A percentile compares a stretch with the other conserved stretches of the same genome.
Evolutionary conservation across 2,329 filamentous ascomycete genomes (phyloP).

Genomic region (Botrytis fabae): DNA sequence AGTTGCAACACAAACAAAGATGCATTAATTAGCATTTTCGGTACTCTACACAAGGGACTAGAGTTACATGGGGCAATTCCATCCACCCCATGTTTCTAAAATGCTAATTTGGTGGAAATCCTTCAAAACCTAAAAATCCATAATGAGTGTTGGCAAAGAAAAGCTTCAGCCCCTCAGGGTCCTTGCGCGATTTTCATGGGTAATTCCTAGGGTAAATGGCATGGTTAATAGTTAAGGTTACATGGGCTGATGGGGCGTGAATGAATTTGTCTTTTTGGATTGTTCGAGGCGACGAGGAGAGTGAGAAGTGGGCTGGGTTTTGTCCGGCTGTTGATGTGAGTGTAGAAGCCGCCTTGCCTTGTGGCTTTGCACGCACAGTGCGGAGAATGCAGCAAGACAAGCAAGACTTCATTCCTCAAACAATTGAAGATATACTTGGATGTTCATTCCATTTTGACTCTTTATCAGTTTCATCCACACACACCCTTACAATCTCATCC

Average conservation of each 20-base stretch:
- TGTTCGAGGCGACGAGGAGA: neutral
- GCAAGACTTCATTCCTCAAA: neutral
- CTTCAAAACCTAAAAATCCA: neutral
- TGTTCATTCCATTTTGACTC: neutral
- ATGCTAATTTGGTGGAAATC: slow-evolving; percentile 5
- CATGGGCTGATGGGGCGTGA: slow-evolving; percentile 4
- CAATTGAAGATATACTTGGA: neutral
- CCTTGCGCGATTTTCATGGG: slow-evolving; percentile 9
- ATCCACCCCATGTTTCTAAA: neutral
- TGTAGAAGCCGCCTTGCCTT: neutral
- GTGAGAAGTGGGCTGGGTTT: neutral
- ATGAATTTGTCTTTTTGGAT: neutral
- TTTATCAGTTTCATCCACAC: neutral
- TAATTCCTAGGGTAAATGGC: neutral
- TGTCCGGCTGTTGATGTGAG: neutral
- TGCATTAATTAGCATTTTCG: neutral
- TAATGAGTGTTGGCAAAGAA: neutral
- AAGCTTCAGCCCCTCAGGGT: slow-evolving; percentile 14
- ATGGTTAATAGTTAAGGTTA: slow-evolving; percentile 3
- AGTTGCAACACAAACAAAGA: neutral
- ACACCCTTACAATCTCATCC: neutral
- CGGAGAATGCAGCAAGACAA: neutral
- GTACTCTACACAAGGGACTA: neutral
- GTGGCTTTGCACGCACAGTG: neutral
- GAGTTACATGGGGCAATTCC: neutral